Percentiles rank a stretch among this genome's conserved stretches.
Conservation (phyloP, 257 asterid genomes). For the Ballota nigra region DNA sequence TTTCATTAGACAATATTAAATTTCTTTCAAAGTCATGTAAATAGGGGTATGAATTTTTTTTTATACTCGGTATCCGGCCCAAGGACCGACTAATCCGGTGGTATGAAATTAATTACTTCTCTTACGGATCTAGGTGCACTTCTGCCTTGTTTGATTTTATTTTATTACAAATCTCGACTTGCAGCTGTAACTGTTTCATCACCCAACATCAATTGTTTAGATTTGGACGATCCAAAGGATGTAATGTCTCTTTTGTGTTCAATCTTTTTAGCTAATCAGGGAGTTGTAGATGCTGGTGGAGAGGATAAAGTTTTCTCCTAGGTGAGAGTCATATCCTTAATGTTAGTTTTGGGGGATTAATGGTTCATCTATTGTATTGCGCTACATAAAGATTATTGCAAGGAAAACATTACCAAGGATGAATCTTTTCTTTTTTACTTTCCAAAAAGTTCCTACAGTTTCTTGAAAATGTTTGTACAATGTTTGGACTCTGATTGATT, state of each 20-base stretch:
- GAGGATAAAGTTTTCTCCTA: slow-evolving; percentile 51
- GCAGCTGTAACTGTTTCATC: slow-evolving; percentile 56
- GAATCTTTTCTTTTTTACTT: no score
- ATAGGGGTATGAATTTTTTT: background rate
- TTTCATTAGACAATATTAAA: background rate
- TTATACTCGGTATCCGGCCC: no score
- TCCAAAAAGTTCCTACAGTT: no score
- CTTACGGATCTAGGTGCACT: background rate
- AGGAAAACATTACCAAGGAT: no score
- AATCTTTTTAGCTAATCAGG: slow-evolving; percentile 74
- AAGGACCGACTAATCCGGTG: no score
- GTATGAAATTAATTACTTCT: background rate
- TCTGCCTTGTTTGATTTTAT: background rate
- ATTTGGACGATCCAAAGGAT: slow-evolving; percentile 37
- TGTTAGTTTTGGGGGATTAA: background rate
- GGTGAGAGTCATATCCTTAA: slow-evolving; percentile 38
- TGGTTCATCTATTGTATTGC: background rate
- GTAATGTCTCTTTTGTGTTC: slow-evolving; percentile 65
- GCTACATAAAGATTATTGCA: no score
- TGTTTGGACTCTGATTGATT: no score
- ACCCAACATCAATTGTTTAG: slow-evolving; percentile 36
- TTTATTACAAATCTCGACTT: slow-evolving; percentile 46
- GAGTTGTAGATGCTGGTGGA: slow-evolving; percentile 67
- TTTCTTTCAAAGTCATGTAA: background rate
- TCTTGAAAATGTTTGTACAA: no score